Percentiles rank a stretch among this genome's conserved stretches.
These are phyloP conservation scores for Aspergillus pseudonomiae DNA, from an alignment of 2,329 filamentous ascomycete genomes.

Conservation along the genomic window DNA sequence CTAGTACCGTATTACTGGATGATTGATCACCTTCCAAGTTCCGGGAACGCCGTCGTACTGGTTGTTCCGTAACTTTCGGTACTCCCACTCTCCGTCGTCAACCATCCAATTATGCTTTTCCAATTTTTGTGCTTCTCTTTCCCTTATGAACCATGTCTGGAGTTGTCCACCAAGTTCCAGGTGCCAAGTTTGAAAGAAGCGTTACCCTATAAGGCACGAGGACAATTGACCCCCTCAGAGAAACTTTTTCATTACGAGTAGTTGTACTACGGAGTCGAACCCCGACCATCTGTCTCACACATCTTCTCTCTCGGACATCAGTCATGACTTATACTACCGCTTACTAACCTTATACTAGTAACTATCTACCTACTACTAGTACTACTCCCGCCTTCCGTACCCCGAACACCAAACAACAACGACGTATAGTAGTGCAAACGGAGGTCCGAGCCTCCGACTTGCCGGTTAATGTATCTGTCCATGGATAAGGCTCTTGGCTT, in stretches of 20 bases:
- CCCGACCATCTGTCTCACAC: not conserved
- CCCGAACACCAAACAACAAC: not conserved
- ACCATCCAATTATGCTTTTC: not conserved
- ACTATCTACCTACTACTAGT: not conserved
- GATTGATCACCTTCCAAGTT: not conserved
- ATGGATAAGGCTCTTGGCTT: not conserved
- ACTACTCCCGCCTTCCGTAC: not conserved
- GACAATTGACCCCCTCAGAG: not conserved
- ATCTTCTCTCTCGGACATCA: not conserved
- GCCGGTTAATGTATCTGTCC: not conserved
- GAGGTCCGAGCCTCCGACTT: conserved; percentile 1
- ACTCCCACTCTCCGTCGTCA: not conserved
- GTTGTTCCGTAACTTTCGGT: not conserved
- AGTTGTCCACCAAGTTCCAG: not conserved
- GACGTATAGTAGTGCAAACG: not conserved
- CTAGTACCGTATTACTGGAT: not conserved
- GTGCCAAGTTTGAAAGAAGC: not conserved
- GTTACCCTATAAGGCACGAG: not conserved
- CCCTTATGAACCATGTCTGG: too few relatives aligned
- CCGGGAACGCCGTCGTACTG: not conserved
- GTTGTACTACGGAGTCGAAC: not conserved
- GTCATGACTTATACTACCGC: not conserved
- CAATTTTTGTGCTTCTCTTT: not conserved
- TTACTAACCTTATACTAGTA: not conserved
- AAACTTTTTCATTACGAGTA: not conserved